Percentiles rank a stretch among this genome's conserved stretches.
Conservation (phyloP, 305 asterid species). For the Fraxinus latifolia region DNA sequence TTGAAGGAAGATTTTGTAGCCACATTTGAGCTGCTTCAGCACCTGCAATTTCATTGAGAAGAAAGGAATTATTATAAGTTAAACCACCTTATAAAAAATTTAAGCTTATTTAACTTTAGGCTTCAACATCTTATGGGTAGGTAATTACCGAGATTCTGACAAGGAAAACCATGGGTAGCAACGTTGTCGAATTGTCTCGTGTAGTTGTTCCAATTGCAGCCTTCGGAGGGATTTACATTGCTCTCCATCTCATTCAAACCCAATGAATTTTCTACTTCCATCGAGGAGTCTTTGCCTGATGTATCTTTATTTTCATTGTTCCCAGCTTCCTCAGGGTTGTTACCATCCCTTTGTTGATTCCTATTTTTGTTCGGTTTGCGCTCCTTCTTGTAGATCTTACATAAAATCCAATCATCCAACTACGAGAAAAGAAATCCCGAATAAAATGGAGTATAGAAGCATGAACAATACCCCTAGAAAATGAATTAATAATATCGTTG, state of each 20-base stretch:
- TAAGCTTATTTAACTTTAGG: background rate
- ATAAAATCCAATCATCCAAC: slow-evolving; percentile 22
- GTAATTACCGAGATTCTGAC: background rate
- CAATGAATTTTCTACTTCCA: background rate
- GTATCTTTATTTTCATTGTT: background rate
- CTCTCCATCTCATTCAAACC: background rate
- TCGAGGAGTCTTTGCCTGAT: background rate
- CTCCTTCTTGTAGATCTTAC: background rate
- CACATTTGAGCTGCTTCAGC: background rate
- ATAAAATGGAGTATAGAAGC: background rate
- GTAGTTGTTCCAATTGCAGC: background rate
- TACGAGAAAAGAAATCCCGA: background rate
- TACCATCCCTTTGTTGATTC: background rate
- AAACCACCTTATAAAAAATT: background rate
- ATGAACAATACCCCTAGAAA: background rate
- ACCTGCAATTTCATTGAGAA: background rate
- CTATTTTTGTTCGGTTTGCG: background rate
- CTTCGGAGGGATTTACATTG: background rate
- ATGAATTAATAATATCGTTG: background rate
- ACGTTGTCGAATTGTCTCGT: background rate
- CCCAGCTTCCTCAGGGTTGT: background rate
- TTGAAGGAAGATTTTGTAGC: background rate
- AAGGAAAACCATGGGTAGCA: background rate
- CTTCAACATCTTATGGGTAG: background rate
- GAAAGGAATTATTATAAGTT: background rate